Conservation (phyloP, 345 rosid species). For the Kandelia obovata region DNA sequence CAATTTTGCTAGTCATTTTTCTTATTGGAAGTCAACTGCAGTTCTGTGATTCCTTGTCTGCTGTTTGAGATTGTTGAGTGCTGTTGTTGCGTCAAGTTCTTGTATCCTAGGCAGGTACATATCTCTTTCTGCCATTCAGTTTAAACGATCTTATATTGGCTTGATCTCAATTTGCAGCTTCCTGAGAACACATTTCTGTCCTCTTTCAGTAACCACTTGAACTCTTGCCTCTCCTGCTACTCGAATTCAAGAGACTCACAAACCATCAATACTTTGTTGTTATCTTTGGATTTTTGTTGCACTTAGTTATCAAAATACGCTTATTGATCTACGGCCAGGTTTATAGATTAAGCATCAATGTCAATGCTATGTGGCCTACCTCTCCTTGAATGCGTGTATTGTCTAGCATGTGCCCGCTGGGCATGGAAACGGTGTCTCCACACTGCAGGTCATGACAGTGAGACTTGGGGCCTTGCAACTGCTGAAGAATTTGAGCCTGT, state of each 20-base stretch:
- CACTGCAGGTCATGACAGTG: constrained; percentile 85
- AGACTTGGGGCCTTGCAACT: constrained; percentile 84
- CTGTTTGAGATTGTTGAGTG: not conserved
- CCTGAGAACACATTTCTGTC: not conserved
- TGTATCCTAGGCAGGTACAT: not conserved
- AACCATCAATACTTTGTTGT: too few relatives aligned
- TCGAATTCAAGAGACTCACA: too few relatives aligned
- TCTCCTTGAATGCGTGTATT: constrained; percentile 85
- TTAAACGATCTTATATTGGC: not conserved
- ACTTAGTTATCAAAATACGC: constrained; percentile 1
- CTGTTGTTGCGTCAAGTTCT: not conserved
- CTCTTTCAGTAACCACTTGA: constrained; percentile 4
- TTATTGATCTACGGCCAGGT: constrained; percentile 8
- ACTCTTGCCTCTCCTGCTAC: constrained; percentile 2
- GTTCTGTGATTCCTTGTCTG: not conserved
- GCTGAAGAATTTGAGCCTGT: constrained; percentile 83
- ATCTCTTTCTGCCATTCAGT: constrained; percentile 14
- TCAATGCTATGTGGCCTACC: constrained; percentile 82
- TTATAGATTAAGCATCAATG: constrained; percentile 39
- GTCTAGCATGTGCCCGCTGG: constrained; percentile 97
- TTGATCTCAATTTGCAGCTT: not conserved
- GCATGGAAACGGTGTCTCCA: constrained; percentile 93
- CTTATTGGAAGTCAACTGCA: not conserved
- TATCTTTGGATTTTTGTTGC: too few relatives aligned
- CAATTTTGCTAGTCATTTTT: not conserved